phyloP scores from a whole-genome alignment of 805 yeast genomes.

The Yarrowia sp. region DNA sequence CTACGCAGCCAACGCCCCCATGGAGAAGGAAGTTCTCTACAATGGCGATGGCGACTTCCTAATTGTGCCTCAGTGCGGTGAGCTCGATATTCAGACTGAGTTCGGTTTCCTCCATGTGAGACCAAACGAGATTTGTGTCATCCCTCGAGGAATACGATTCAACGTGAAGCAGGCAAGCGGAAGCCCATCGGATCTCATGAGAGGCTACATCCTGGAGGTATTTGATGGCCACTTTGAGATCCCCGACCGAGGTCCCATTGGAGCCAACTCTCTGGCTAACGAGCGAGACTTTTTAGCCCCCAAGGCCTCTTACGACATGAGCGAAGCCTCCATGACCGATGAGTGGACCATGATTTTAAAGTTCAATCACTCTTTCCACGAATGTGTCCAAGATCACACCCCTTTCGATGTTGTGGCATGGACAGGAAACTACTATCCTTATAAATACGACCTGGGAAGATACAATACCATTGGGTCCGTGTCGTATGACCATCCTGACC shows the following conservation, averaged over 20 bases:
- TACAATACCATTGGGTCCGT: slow-evolving; percentile 35
- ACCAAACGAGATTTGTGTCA: slow-evolving; percentile 33
- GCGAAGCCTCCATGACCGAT: background rate
- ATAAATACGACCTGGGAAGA: slow-evolving; percentile 34
- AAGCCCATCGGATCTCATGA: slow-evolving; percentile 2
- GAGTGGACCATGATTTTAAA: slow-evolving; percentile 27
- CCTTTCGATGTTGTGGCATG: slow-evolving; percentile 36
- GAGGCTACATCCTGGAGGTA: slow-evolving; percentile 35
- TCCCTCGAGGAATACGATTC: slow-evolving; percentile 34
- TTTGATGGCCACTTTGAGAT: slow-evolving; percentile 34
- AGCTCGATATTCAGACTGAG: slow-evolving; percentile 34
- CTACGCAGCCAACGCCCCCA: slow-evolving; percentile 31
- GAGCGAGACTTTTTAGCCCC: slow-evolving; percentile 35
- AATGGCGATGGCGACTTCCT: slow-evolving; percentile 35
- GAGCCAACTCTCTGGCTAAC: slow-evolving; percentile 35
- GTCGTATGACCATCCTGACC: slow-evolving; percentile 36
- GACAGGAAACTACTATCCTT: slow-evolving; percentile 36
- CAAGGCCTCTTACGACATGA: slow-evolving; percentile 31
- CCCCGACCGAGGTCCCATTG: slow-evolving; percentile 37
- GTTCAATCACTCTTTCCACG: slow-evolving; percentile 27
- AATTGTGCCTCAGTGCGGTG: slow-evolving; percentile 34
- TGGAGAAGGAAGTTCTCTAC: slow-evolving; percentile 32
- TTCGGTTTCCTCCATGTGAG: slow-evolving; percentile 33
- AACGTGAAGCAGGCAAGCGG: slow-evolving; percentile 30
- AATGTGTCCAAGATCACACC: slow-evolving; percentile 30